Base-by-base conservation (phyloP, 2,329 filamentous ascomycete genomes). In the Alternaria gaisen region DNA sequence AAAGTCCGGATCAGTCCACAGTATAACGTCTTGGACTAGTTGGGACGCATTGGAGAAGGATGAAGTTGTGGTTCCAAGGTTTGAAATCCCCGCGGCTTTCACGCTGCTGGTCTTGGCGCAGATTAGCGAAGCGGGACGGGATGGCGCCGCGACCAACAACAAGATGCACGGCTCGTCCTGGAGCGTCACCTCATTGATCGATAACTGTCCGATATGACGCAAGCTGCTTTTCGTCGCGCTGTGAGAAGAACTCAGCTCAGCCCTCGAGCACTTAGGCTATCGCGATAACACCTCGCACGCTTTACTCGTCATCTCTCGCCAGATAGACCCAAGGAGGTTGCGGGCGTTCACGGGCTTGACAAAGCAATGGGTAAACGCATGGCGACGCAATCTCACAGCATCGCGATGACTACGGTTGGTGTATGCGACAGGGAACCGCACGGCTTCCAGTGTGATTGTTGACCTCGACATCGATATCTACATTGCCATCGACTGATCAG, bases 1-100 rank as follows among this genome's bases (percentile, higher is more conserved):
- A 68, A 68, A 58, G 53, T 42, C 46, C 56, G 42, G 52, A 40
- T 60, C 43, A 41, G 38, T 47, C 18, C 32, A 51, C 30, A 56
- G 53, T 56, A 42, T 61, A 36, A 50, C 40, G 53, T 48, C 52
- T n/a, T 46, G 38, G 24, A 34, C 53, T 53, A 57, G 32, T 48
- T 22, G 10, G 14, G 22, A 20, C 8, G n/a, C 30, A 10, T 41
- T 24, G 42, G 40, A 18, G 22, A 30, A 38, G 22, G 46, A 36
- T 50, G 38, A 52, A 28, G 46, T 53, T 44, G 50, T n/a, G 50
- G 38, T 58, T 53, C 44, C 28, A 26, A 47, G 28, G 46, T 51
- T 42, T 20, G 50, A 22, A 40, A 10, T 34, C 40, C 36, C 57
- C 53, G 26, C 24, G 44, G 50, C 47, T 11, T 51, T 51, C n/a